Evolutionary conservation across 257 asterid genomes (phyloP).

Genomic region (Asclepias syriaca): DNA sequence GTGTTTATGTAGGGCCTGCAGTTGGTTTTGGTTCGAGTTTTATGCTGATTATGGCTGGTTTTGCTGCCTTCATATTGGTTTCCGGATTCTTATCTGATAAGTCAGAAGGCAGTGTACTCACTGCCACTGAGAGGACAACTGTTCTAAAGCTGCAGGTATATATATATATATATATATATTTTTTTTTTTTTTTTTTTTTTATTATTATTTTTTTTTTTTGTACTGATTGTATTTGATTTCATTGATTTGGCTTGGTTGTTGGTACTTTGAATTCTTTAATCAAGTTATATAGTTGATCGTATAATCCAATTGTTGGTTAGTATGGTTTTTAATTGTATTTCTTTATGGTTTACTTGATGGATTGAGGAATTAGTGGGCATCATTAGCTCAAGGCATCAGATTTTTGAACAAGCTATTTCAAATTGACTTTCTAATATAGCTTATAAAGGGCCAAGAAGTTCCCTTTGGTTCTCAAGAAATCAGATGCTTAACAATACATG

Average conservation of each 20-base stretch:
- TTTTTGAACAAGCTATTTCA: neutral
- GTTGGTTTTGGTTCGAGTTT: conserved; percentile 77
- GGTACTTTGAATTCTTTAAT: neutral
- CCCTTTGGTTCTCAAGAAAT: neutral
- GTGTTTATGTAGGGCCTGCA: conserved; percentile 76
- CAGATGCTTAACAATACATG: neutral
- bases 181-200: no score
- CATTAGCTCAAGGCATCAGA: neutral
- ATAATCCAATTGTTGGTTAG: neutral
- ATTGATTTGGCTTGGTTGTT: neutral
- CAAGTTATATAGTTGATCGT: neutral
- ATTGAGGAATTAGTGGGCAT: neutral
- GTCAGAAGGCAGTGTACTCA: conserved; percentile 63
- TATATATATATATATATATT: no score
- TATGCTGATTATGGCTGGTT: conserved; percentile 50
- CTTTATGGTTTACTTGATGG: neutral
- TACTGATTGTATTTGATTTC: neutral
- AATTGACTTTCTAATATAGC: neutral
- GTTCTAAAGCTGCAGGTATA: conserved; percentile 87
- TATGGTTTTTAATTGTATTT: neutral
- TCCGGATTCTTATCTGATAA: conserved; percentile 81
- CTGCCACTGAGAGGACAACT: conserved; percentile 72
- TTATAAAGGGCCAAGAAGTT: neutral
- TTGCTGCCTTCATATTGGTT: conserved; percentile 70
- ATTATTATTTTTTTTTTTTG: no score